These are phyloP conservation scores for Guillardia theta DNA, from an alignment of 78 protist species.

Conservation along the genomic window DNA sequence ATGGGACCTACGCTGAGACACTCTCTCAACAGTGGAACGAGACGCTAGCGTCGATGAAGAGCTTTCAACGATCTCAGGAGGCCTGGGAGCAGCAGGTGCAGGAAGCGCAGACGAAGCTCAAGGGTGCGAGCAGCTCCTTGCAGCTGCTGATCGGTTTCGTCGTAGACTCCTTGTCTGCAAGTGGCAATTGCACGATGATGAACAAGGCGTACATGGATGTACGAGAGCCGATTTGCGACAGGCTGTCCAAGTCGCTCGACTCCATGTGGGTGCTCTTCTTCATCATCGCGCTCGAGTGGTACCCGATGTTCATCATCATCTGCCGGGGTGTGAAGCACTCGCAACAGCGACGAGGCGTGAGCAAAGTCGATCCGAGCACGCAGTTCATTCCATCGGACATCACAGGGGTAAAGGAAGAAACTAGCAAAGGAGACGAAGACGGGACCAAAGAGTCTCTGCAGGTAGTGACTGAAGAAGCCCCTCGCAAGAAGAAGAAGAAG, in stretches of 20 bases:
- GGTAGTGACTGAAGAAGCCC: no score
- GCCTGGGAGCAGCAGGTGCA: neutral
- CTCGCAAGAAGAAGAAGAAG: no score
- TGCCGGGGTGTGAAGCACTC: neutral
- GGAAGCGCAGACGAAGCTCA: neutral
- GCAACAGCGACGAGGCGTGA: neutral
- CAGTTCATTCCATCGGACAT: no score
- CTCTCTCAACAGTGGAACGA: no score
- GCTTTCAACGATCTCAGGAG: neutral
- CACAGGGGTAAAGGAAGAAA: no score
- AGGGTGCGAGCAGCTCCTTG: neutral
- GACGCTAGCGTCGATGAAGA: no score
- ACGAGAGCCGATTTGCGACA: neutral
- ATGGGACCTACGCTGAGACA: no score
- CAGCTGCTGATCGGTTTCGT: neutral
- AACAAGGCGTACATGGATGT: neutral
- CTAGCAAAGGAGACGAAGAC: no score
- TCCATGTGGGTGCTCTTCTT: slow-evolving; percentile 5
- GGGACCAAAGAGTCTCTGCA: no score
- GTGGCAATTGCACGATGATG: neutral
- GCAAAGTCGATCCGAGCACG: no score
- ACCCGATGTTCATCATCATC: neutral
- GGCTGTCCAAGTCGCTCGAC: neutral
- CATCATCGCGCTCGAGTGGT: neutral
- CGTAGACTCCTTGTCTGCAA: neutral